A percentile compares a stretch with the other conserved stretches of the same genome.
phyloP scores from a whole-genome alignment of 176 grass and related monocot genomes.

The Phyllostachys edulis region DNA sequence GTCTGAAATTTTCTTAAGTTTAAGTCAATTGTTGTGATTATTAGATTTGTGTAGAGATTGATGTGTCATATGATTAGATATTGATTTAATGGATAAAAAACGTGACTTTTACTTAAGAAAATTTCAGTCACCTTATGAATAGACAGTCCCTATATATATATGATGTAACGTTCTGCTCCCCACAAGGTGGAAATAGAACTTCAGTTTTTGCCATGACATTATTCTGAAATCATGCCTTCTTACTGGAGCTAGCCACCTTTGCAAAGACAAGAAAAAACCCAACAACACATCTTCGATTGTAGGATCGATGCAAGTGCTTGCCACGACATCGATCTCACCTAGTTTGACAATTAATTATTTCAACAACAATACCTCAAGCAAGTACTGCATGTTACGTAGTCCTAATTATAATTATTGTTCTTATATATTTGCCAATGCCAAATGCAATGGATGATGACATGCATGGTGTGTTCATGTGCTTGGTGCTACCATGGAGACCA shows the following conservation, averaged over 20 bases:
- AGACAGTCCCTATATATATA: background rate
- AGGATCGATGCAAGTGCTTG: constrained; percentile 36
- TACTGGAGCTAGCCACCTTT: constrained; percentile 8
- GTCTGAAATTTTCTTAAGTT: too few relatives aligned
- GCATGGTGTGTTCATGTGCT: background rate
- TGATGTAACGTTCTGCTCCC: constrained; percentile 34
- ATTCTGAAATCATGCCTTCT: constrained; percentile 20
- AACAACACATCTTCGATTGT: background rate
- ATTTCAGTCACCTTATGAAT: too few relatives aligned
- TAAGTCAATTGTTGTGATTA: too few relatives aligned
- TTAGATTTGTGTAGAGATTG: too few relatives aligned
- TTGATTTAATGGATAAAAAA: background rate
- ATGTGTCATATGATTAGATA: too few relatives aligned
- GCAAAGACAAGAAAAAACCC: background rate
- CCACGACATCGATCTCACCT: constrained; percentile 19
- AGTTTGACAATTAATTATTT: constrained; percentile 17
- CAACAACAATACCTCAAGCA: background rate
- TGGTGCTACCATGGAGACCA: constrained; percentile 43
- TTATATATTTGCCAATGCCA: background rate
- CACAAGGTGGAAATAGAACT: constrained; percentile 40
- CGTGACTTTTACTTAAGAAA: too few relatives aligned
- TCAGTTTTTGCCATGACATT: constrained; percentile 10
- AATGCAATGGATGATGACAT: background rate
- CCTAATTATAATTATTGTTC: background rate
- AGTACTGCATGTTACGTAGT: background rate